Evolutionary conservation across 805 yeast genomes (phyloP), one percentile per base, ranked within the genome.

Genomic region (Debaryomyces prosopidis): DNA sequence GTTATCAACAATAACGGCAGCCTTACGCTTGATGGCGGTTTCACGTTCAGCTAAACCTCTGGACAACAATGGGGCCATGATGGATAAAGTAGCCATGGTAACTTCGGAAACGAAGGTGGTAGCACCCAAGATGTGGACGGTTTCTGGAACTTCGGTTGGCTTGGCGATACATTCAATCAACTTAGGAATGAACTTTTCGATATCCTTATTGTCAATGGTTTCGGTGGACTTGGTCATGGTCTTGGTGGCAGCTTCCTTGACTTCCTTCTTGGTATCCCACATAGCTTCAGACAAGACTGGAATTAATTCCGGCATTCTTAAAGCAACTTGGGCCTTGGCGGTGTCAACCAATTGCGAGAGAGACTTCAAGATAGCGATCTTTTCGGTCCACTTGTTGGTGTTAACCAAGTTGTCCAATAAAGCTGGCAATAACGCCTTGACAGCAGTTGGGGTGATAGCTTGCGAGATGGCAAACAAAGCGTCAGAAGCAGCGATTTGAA

Each of bases 31-130:
- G 83, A 94, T 94, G 63, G 97, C 81, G 61, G 99, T 94, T 69
- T 94, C 99, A 84, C 99, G 94, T 83, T 94, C 99, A 68, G 96
- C 95, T 72, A 94, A 84, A 92, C 99, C 99, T 87, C 99, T 92
- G 62, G 96, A 84, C 73, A 94, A 84, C 71, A 94, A 83, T 71
- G 99, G 99, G 59, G 90, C 97, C 99, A 94, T 94, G 80, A 94
- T 92, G 73, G 99, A 91, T 68, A 94, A 83, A 65, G 99, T 95
- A 65, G 98, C 98, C 79, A 95, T 91, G 75, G 99, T 95, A 66
- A 94, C 99, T 82, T 94, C 99, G 65, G 97, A 90, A 63, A 94
- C 99, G 73, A 94, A 94, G 68, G 99, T 94, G 65, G 99, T 94
- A 68, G 99, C 98, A 90, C 99, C 99, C 72, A 94, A 87, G 66